phyloP scores from a whole-genome alignment of 2,329 filamentous ascomycete genomes.

The Escovopsis sp. region DNA sequence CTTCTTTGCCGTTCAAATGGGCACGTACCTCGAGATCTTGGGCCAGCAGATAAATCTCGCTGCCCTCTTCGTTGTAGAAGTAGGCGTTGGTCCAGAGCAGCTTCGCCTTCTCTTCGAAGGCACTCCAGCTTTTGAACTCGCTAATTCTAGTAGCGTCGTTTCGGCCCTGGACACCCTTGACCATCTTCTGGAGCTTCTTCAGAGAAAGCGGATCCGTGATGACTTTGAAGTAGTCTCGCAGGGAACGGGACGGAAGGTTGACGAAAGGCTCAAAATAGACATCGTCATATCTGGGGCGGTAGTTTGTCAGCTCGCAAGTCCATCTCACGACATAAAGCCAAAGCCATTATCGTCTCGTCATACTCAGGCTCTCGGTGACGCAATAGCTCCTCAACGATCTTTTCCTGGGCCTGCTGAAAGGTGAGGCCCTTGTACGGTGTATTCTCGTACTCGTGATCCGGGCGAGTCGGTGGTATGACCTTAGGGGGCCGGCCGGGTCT shows the following conservation, averaged over 20 bases:
- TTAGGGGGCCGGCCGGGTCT: slow-evolving; percentile 20
- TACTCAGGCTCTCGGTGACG: slow-evolving; percentile 52
- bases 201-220: slow-evolving; percentile 72
- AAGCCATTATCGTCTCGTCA: slow-evolving; percentile 11
- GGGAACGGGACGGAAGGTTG: slow-evolving; percentile 55
- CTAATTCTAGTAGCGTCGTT: slow-evolving; percentile 45
- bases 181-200: slow-evolving; percentile 59
- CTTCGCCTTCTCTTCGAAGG: slow-evolving; percentile 65
- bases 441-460: slow-evolving; percentile 38
- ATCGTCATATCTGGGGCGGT: slow-evolving; percentile 47
- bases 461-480: slow-evolving; percentile 23
- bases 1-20: no score
- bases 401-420: slow-evolving; percentile 78
- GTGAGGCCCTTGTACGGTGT: slow-evolving; percentile 53
- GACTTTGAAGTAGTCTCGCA: slow-evolving; percentile 76
- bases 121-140: slow-evolving; percentile 68
- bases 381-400: slow-evolving; percentile 62
- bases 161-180: slow-evolving; percentile 57
- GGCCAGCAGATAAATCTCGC: slow-evolving; percentile 65
- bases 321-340: background rate
- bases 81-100: slow-evolving; percentile 79
- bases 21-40: slow-evolving; percentile 57
- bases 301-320: slow-evolving; percentile 10
- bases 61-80: slow-evolving; percentile 84
- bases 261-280: slow-evolving; percentile 60